phyloP scores from a whole-genome alignment of 2,329 filamentous ascomycete species.

The Emmonsiellopsis sp. region DNA sequence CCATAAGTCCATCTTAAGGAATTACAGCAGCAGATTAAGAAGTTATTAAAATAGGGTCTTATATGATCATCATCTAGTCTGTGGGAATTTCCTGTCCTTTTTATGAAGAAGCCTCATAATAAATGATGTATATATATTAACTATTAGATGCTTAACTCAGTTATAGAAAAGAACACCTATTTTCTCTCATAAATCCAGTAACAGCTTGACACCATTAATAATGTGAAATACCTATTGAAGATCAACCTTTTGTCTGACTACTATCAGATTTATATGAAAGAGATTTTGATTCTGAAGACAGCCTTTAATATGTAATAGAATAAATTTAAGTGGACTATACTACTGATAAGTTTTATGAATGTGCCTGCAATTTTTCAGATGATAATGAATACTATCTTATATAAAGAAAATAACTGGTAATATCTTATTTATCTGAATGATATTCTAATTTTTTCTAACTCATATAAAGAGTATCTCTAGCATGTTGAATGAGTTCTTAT shows the following conservation, averaged over 20 bases:
- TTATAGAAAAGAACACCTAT: no score
- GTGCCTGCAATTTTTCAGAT: no score
- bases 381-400: no score
- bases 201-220: no score
- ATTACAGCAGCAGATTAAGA: neutral
- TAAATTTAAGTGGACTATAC: no score
- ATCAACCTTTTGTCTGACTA: neutral
- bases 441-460: neutral
- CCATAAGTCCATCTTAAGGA: neutral
- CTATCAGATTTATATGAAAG: neutral
- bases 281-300: no score
- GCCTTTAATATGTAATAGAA: no score
- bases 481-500: neutral
- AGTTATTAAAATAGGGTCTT: neutral
- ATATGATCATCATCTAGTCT: neutral
- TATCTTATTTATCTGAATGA: neutral
- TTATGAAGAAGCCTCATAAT: neutral
- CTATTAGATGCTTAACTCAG: no score
- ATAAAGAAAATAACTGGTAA: neutral
- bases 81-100: neutral
- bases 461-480: neutral
- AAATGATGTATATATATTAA: no score
- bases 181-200: no score
- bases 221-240: no score
- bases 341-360: no score